phyloP scores from a whole-genome alignment of 441 rosid genomes.

The Corymbia calophylla region DNA sequence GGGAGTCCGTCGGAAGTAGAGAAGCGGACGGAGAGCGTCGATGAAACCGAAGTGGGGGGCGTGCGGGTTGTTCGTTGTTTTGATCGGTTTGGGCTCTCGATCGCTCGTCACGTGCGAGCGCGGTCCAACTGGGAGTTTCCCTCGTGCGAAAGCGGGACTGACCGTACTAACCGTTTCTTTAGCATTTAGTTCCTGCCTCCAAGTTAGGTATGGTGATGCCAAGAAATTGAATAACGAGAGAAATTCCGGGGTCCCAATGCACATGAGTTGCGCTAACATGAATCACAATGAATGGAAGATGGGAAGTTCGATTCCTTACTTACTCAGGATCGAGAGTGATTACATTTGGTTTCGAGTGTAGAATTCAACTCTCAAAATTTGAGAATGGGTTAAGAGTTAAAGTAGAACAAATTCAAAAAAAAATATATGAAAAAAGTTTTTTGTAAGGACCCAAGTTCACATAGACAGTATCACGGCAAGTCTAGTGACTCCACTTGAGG shows the following conservation, averaged over 20 bases:
- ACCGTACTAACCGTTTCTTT: neutral
- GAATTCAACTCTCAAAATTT: no score
- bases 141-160: neutral
- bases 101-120: neutral
- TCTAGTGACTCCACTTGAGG: neutral
- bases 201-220: neutral
- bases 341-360: no score
- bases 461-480: accelerated
- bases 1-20: neutral
- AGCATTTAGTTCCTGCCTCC: neutral
- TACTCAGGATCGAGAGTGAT: no score
- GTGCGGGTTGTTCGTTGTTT: no score
- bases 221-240: neutral
- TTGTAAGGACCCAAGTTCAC: neutral
- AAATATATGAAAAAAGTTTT: no score
- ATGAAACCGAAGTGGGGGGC: neutral
- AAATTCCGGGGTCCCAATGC: accelerated
- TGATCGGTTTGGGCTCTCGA: neutral
- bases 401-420: no score
- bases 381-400: no score
- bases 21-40: neutral
- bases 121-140: neutral
- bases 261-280: neutral
- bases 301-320: no score
- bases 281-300: no score